A percentile compares a stretch with the other conserved stretches of the same genome.
These are phyloP conservation scores for Cladosporium sp. DNA, from an alignment of 2,329 filamentous ascomycete species.

Conservation along the genomic window DNA sequence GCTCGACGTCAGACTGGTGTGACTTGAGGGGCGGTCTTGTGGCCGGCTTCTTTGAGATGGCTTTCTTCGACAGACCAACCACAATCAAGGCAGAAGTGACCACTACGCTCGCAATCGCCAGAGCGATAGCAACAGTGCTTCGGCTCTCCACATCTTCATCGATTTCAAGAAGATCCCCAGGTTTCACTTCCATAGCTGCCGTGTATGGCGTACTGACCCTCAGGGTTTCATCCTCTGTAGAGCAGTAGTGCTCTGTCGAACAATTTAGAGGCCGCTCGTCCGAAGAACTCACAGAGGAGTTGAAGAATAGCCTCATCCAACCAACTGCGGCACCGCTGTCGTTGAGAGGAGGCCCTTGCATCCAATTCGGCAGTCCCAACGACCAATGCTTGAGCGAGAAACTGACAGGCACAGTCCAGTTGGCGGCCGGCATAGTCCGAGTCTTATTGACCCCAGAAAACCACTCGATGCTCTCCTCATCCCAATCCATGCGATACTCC, in stretches of 20 bases:
- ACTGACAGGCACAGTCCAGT: conserved; percentile 31
- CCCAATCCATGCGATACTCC: conserved; percentile 46
- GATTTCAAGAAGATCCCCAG: conserved; percentile 2
- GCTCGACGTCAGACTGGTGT: conserved; percentile 7
- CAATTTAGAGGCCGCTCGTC: conserved; percentile 15
- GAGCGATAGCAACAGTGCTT: conserved; percentile 5
- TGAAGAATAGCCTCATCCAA: conserved; percentile 47
- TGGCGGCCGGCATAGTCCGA: conserved; percentile 14
- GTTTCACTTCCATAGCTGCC: conserved; percentile 4
- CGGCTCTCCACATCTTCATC: background rate
- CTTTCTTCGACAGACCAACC: conserved; percentile 3
- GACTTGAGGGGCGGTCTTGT: conserved; percentile 4
- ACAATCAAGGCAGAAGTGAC: conserved; percentile 5
- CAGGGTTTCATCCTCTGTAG: conserved; percentile 23
- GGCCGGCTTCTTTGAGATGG: conserved; percentile 3
- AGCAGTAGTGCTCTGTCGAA: conserved; percentile 16
- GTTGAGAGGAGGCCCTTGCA: conserved; percentile 39
- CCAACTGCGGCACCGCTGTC: conserved; percentile 38
- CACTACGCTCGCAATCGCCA: conserved; percentile 7
- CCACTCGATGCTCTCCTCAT: conserved; percentile 36
- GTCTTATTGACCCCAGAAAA: conserved; percentile 32
- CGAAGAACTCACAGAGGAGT: conserved; percentile 38
- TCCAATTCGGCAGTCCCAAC: conserved; percentile 38
- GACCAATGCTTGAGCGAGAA: conserved; percentile 46
- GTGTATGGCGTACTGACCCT: conserved; percentile 16